These are phyloP conservation scores for Tetrahymena borealis DNA, from an alignment of 73 alveolate species.

Conservation along the genomic window DNA sequence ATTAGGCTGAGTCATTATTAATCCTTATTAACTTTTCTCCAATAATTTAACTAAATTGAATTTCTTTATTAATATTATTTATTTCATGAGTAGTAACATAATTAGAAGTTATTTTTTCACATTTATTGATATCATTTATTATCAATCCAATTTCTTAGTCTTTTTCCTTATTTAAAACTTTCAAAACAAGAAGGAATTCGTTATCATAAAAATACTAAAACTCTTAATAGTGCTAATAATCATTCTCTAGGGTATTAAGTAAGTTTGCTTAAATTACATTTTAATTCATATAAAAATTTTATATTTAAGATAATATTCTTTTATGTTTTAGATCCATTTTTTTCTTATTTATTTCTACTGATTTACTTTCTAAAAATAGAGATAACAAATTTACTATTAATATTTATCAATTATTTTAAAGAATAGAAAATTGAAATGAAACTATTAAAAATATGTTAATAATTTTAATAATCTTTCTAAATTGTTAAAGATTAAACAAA, in stretches of 20 bases:
- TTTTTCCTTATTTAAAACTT: background rate
- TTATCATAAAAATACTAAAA: background rate
- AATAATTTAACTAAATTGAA: background rate
- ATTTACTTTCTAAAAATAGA: too few relatives aligned
- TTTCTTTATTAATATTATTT: background rate
- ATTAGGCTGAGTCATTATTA: background rate
- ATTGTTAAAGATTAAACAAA: too few relatives aligned
- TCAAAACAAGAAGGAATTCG: background rate
- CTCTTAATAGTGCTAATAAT: background rate
- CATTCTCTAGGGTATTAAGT: background rate
- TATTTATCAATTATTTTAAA: too few relatives aligned
- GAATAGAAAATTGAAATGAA: too few relatives aligned
- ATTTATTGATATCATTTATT: background rate
- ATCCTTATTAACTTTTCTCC: background rate
- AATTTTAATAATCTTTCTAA: too few relatives aligned
- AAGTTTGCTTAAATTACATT: background rate
- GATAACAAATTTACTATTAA: too few relatives aligned
- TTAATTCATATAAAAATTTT: background rate
- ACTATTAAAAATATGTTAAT: too few relatives aligned
- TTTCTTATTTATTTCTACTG: too few relatives aligned
- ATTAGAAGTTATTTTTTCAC: background rate
- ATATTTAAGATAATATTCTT: too few relatives aligned
- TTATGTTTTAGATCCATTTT: too few relatives aligned
- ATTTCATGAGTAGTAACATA: background rate
- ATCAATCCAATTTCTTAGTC: background rate